phyloP scores from a whole-genome alignment of 768 basidiomycete genomes.

The Udeniomyces megalosporus region DNA sequence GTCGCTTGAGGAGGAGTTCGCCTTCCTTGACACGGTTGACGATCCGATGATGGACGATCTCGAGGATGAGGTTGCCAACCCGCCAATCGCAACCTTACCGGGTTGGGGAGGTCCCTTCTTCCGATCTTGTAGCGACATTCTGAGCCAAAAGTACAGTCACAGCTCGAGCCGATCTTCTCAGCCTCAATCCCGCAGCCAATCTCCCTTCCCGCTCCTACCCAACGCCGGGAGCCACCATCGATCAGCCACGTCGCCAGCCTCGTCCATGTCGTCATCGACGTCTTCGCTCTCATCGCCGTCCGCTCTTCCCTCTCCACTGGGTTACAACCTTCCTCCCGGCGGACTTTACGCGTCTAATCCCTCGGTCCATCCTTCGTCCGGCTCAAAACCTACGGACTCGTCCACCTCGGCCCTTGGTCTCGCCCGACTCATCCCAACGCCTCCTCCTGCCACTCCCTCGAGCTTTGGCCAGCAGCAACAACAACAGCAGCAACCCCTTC shows the following conservation, averaged over 20 bases:
- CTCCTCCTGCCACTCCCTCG: not conserved
- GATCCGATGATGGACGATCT: not conserved
- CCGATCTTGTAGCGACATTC: constrained; percentile 4
- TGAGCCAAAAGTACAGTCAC: not conserved
- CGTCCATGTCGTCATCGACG: constrained; percentile 5
- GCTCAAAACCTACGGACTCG: not conserved
- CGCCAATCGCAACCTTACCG: constrained; percentile 3
- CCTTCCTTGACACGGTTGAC: constrained; percentile 15
- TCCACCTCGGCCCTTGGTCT: not conserved
- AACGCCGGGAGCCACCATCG: not conserved
- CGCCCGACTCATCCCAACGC: not conserved
- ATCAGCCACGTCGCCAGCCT: not conserved
- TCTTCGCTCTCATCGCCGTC: constrained; percentile 8
- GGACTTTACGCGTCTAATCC: not conserved
- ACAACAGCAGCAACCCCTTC: not conserved
- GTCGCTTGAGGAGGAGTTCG: constrained; percentile 16
- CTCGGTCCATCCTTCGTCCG: not conserved
- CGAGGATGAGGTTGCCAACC: not conserved
- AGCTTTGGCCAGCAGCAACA: not conserved
- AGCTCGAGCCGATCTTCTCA: not conserved
- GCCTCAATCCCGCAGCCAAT: not conserved
- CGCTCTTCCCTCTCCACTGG: constrained; percentile 1
- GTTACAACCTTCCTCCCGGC: not conserved
- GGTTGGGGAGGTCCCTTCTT: constrained; percentile 16
- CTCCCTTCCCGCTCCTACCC: not conserved